Conservation (phyloP, 148 eudicot species). For the Diospyros lotus region DNA sequence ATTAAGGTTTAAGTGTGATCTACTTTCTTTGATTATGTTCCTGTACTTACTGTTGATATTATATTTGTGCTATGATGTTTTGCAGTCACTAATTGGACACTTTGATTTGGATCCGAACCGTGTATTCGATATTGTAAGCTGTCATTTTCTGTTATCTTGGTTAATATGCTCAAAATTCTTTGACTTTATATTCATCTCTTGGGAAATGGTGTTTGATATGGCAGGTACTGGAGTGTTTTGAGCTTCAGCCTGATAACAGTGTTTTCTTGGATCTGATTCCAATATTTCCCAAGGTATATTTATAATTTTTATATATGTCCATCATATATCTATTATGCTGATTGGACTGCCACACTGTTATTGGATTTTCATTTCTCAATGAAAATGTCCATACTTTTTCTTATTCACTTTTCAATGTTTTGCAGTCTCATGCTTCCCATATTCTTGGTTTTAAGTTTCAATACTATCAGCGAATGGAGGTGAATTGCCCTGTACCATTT, state of each 20-base stretch:
- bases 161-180: background rate
- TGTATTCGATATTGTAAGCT: constrained; percentile 96
- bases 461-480: constrained; percentile 89
- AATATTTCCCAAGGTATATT: constrained; percentile 84
- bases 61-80: constrained; percentile 11
- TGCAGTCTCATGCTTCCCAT: constrained; percentile 98
- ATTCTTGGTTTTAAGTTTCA: constrained; percentile 97
- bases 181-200: background rate
- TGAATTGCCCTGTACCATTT: constrained; percentile 59
- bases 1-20: constrained; percentile 60
- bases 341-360: constrained; percentile 1
- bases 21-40: constrained; percentile 15
- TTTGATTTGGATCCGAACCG: constrained; percentile 98
- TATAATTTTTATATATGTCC: background rate
- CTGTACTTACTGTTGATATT: background rate
- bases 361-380: background rate
- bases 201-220: constrained; percentile 8
- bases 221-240: constrained; percentile 96
- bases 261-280: constrained; percentile 89
- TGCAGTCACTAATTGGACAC: constrained; percentile 98
- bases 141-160: background rate
- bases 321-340: background rate
- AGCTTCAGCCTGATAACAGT: constrained; percentile 75
- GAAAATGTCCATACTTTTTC: background rate
- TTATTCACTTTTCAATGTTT: constrained; percentile 10